Evolutionary conservation across 129 eudicot genomes (phyloP).

Genomic region (Helianthus tuberosus): DNA sequence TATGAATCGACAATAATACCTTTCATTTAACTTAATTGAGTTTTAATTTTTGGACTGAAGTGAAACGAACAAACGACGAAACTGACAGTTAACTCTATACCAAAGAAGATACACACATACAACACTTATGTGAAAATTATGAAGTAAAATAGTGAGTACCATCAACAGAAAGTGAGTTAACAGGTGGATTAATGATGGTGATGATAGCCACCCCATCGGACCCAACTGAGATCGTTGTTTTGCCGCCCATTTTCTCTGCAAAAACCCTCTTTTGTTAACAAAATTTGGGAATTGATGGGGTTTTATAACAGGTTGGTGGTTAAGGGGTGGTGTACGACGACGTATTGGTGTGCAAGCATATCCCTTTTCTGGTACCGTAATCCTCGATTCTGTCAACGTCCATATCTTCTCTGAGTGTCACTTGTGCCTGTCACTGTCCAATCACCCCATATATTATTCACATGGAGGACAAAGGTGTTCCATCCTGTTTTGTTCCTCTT

Average conservation of each 20-base stretch:
- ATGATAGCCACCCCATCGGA: constrained; percentile 92
- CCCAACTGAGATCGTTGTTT: constrained; percentile 81
- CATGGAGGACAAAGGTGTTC: neutral
- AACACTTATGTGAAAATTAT: neutral
- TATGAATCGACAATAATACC: too few relatives aligned
- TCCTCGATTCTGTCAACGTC: constrained; percentile 13
- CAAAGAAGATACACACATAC: neutral
- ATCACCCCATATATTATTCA: neutral
- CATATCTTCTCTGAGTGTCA: constrained; percentile 11
- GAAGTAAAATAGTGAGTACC: constrained; percentile 45
- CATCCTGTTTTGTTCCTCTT: neutral
- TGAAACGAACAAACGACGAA: too few relatives aligned
- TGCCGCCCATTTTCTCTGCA: constrained; percentile 45
- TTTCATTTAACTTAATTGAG: too few relatives aligned
- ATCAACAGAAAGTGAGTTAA: constrained; percentile 88
- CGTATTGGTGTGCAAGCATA: constrained; percentile 6
- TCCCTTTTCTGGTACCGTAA: constrained; percentile 1
- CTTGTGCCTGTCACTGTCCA: neutral
- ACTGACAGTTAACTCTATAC: neutral
- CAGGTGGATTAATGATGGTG: constrained; percentile 95
- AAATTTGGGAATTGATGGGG: constrained; percentile 11
- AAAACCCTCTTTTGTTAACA: neutral
- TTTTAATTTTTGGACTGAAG: too few relatives aligned
- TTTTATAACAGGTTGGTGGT: neutral
- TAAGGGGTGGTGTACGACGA: neutral